These are phyloP conservation scores for Pseudocercospora crystallina DNA, from an alignment of 2,329 filamentous ascomycete genomes.

Conservation along the genomic window DNA sequence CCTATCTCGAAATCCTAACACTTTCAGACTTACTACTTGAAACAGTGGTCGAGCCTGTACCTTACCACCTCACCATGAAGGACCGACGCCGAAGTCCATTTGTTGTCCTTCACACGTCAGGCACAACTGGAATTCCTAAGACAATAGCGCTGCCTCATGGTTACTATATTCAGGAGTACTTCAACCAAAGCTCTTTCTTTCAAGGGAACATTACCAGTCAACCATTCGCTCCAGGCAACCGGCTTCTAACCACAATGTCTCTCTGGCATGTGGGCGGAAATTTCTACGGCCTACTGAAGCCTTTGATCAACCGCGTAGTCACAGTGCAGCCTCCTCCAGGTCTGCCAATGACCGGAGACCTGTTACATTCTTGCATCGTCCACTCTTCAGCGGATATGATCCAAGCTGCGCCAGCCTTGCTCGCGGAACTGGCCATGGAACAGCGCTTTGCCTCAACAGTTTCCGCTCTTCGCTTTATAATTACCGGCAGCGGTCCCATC, in stretches of 20 bases:
- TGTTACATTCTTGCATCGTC: slow-evolving; percentile 3
- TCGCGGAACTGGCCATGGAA: neutral
- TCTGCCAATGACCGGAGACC: slow-evolving; percentile 3
- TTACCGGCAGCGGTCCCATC: slow-evolving; percentile 8
- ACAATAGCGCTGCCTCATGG: slow-evolving; percentile 7
- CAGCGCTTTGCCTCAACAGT: neutral
- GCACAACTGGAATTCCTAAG: slow-evolving; percentile 18
- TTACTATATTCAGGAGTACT: slow-evolving; percentile 6
- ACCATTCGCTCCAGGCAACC: too few relatives aligned
- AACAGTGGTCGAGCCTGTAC: too few relatives aligned
- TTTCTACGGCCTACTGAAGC: slow-evolving; percentile 8
- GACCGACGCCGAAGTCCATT: slow-evolving; percentile 1
- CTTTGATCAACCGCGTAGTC: slow-evolving; percentile 3
- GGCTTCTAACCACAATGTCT: too few relatives aligned
- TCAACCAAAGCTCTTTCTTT: neutral
- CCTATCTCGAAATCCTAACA: too few relatives aligned
- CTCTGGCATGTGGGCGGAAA: slow-evolving; percentile 12
- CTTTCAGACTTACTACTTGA: too few relatives aligned
- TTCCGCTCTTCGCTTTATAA: neutral
- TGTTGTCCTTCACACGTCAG: slow-evolving; percentile 16
- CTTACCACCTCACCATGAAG: too few relatives aligned
- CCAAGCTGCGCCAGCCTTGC: slow-evolving; percentile 6
- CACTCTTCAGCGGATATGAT: neutral
- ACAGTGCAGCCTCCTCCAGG: slow-evolving; percentile 1
- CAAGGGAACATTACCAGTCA: too few relatives aligned